phyloP scores from a whole-genome alignment of 306 rosid genomes.

The Lithocarpus polystachyus region DNA sequence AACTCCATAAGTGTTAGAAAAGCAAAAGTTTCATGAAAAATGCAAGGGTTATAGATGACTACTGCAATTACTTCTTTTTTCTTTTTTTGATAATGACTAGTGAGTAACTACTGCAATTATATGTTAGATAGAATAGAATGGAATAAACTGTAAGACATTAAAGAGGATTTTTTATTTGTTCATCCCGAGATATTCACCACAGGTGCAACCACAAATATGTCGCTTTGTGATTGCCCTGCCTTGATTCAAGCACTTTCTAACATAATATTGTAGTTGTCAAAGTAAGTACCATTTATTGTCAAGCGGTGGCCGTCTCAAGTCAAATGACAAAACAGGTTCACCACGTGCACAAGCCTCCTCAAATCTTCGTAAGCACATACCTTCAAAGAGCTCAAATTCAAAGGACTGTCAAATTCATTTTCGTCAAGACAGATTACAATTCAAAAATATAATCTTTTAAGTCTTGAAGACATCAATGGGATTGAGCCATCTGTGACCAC shows the following conservation, averaged over 20 bases:
- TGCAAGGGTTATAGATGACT: neutral
- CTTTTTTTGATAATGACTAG: too few relatives aligned
- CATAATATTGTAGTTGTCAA: conserved; percentile 5
- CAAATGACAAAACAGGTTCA: conserved; percentile 56
- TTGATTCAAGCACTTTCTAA: conserved; percentile 16
- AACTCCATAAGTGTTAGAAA: neutral
- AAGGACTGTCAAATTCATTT: conserved; percentile 25
- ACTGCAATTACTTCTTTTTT: neutral
- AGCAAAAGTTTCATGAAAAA: conserved; percentile 11
- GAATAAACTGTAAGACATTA: neutral
- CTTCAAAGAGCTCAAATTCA: conserved; percentile 45
- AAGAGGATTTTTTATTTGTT: neutral
- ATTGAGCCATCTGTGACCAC: too few relatives aligned
- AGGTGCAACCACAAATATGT: neutral
- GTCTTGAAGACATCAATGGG: too few relatives aligned
- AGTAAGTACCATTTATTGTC: conserved; percentile 69
- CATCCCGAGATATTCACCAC: neutral
- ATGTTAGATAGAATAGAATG: neutral
- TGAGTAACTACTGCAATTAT: neutral
- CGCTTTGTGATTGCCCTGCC: neutral
- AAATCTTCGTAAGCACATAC: conserved; percentile 85
- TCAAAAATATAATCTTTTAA: too few relatives aligned
- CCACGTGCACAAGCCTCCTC: conserved; percentile 67
- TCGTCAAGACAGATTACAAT: neutral
- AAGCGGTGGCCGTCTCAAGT: conserved; percentile 51